Base-by-base conservation (phyloP, 345 rosid genomes). In the Brassica carinata region DNA sequence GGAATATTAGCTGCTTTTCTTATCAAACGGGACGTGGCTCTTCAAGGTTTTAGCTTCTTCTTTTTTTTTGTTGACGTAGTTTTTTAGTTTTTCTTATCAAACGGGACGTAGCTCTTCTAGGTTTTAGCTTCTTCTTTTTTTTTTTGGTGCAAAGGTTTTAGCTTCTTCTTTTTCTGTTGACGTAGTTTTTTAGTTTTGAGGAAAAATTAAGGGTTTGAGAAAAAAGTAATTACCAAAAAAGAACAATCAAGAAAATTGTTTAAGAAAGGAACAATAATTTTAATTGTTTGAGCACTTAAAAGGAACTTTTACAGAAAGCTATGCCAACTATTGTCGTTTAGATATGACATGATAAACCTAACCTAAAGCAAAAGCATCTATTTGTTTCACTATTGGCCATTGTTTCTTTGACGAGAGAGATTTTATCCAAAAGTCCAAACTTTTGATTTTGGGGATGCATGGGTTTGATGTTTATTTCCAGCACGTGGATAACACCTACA, bases 401-500 rank as follows among this genome's bases (percentile, higher is more conserved):
- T 43, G 51, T 31, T 8, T 29, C 13, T 15, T 0, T 9, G 5
- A 3, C 31, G 29, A 53, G 64, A 29, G 61, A 69, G 18, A 64
- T 64, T 77, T 70, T 57, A 70, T 71, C 27, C 31, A n/a, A 30
- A 19, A 64, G 71, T 27, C 31, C 15, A 36, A 53, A 71, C 17
- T 36, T 43, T 71, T 64, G n/a, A 63, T 51, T 23, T 34, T 7
- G 66, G 40, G 19, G 43, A 71, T 61, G 76, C 66, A 71, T 64
- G 67, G 66, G 7, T 53, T 78, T 3, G 19, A 78, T 71, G 17
- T 19, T 19, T 64, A 1, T 34, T 77, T 31, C 6, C 2, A 57
- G 76, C 66, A 78, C 76, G 76, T 78, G 55, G 43, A 71, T 14
- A 23, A 71, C 57, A 64, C 65, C 65, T 64, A 68, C 76, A 34